Conservation (phyloP, 2,329 filamentous ascomycete species). For the Penicillium sp. region DNA sequence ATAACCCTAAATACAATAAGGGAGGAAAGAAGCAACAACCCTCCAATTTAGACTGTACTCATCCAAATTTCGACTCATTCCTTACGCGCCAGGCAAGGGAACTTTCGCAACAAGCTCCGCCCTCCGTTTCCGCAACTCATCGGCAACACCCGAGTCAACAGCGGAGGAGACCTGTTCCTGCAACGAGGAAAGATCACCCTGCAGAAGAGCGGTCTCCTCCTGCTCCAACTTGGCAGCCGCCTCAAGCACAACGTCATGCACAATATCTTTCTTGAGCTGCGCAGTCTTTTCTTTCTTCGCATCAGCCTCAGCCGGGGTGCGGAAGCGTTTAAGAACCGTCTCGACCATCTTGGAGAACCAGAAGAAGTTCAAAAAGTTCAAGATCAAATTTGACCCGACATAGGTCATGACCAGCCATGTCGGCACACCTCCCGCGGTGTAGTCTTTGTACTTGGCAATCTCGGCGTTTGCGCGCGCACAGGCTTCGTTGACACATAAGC, state of each 20-base stretch:
- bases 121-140: conserved; percentile 67
- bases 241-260: conserved; percentile 38
- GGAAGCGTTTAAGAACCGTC: conserved; percentile 62
- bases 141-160: conserved; percentile 72
- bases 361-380: conserved; percentile 63
- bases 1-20: not conserved
- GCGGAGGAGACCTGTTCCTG: conserved; percentile 25
- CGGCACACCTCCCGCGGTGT: conserved; percentile 47
- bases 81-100: conserved; percentile 15
- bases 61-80: not conserved
- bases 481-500: conserved; percentile 39
- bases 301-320: conserved; percentile 32
- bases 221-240: conserved; percentile 31
- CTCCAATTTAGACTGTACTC: not conserved
- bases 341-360: conserved; percentile 69
- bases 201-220: conserved; percentile 31
- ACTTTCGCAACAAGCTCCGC: conserved; percentile 19
- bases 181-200: conserved; percentile 23
- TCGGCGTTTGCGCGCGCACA: conserved; percentile 46
- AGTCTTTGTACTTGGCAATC: conserved; percentile 50
- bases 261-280: conserved; percentile 25
- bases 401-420: conserved; percentile 61
- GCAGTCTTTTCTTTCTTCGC: conserved; percentile 25
- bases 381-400: conserved; percentile 57
- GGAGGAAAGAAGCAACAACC: not conserved